A percentile compares a stretch with the other conserved stretches of the same genome.
phyloP scores from a whole-genome alignment of 805 yeast genomes.

The Yarrowia sp. region DNA sequence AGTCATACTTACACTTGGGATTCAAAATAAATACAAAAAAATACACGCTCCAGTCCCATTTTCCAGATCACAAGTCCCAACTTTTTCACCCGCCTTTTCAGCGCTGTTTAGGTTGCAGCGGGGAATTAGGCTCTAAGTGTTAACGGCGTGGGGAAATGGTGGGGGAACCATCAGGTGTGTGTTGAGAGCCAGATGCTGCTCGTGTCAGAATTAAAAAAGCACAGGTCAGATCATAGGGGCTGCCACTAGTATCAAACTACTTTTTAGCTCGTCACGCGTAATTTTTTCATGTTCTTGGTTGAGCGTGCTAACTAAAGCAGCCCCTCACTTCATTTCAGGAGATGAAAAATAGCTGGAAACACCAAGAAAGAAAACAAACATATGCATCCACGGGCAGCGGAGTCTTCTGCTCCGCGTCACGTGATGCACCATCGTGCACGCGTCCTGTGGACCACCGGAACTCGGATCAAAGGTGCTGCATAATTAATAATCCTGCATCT shows the following conservation, averaged over 20 bases:
- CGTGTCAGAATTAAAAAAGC: too few relatives aligned
- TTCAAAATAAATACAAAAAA: too few relatives aligned
- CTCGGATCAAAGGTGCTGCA: not conserved
- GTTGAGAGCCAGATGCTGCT: not conserved
- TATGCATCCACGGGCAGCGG: not conserved
- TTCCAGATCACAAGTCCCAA: too few relatives aligned
- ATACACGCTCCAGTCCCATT: too few relatives aligned
- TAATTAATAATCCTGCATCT: not conserved
- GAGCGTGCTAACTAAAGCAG: not conserved
- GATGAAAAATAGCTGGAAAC: not conserved
- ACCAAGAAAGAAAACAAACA: not conserved
- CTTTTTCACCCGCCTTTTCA: not conserved
- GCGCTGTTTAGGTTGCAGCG: not conserved
- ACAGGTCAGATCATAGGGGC: too few relatives aligned
- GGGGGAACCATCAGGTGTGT: not conserved
- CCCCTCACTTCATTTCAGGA: not conserved
- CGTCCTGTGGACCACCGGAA: not conserved
- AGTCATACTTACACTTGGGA: too few relatives aligned
- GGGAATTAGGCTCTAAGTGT: conserved; percentile 13
- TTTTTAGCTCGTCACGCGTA: too few relatives aligned
- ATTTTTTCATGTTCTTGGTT: not conserved
- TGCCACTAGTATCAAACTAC: too few relatives aligned
- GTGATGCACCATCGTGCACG: not conserved
- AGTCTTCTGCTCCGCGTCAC: not conserved
- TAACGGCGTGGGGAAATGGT: conserved; percentile 19